Conservation (phyloP, 2,329 filamentous ascomycete species). For the Dothiorella sarmentorum region DNA sequence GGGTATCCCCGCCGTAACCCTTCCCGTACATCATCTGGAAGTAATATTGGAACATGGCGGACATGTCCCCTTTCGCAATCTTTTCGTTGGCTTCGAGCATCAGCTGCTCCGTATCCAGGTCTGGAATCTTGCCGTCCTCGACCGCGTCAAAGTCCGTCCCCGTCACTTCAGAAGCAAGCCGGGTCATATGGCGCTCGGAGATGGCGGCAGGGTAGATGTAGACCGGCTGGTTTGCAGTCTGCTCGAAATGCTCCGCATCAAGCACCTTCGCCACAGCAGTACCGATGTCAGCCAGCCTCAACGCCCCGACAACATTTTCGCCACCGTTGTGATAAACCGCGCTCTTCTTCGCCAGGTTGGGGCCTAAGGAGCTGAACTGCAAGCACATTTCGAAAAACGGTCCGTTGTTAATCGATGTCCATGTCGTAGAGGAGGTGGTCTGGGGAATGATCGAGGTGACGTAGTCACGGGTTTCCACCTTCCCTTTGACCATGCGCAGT, state of each 20-base stretch:
- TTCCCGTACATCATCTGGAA: neutral
- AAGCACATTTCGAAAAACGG: neutral
- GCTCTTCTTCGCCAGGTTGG: neutral
- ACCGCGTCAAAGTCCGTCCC: neutral
- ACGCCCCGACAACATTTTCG: neutral
- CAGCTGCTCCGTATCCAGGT: neutral
- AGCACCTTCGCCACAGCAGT: neutral
- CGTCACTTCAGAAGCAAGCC: neutral
- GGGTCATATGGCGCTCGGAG: neutral
- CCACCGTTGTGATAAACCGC: neutral
- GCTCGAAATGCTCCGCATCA: neutral
- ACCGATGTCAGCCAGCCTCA: neutral
- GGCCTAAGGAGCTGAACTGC: neutral
- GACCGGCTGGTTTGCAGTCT: neutral
- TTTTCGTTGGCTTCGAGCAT: neutral
- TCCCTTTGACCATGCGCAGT: conserved; percentile 19
- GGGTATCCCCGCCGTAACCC: neutral
- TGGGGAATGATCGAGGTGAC: neutral
- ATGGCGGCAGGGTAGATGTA: neutral
- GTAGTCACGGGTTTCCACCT: conserved; percentile 19
- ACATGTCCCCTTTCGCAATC: neutral
- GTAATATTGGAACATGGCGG: neutral
- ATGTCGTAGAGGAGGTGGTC: neutral
- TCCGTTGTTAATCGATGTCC: neutral
- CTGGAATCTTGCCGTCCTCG: neutral